Conservation (phyloP, 2,329 filamentous ascomycete species). For the Teratosphaeria gauchensis region DNA sequence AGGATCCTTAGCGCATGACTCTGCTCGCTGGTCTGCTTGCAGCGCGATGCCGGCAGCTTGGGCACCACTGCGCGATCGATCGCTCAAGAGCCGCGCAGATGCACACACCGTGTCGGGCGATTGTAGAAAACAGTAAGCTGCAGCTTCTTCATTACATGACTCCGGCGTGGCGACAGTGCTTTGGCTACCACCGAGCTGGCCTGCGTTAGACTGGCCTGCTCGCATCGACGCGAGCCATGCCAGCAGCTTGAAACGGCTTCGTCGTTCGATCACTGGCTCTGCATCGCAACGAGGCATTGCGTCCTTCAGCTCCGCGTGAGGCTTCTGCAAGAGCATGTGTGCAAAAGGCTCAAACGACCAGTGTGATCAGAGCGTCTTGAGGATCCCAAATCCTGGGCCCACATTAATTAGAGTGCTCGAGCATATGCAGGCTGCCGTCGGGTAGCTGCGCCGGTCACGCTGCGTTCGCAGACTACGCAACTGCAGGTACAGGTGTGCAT, state of each 20-base stretch:
- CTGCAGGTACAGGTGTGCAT: neutral
- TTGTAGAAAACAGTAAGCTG: neutral
- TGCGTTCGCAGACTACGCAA: constrained; percentile 23
- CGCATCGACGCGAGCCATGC: neutral
- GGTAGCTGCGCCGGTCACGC: constrained; percentile 16
- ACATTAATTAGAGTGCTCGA: constrained; percentile 9
- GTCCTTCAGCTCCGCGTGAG: neutral
- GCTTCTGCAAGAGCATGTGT: neutral
- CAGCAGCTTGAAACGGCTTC: neutral
- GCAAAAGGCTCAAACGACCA: constrained; percentile 10
- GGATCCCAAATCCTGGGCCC: constrained; percentile 9
- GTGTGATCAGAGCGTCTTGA: constrained; percentile 6
- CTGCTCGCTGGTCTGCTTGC: neutral
- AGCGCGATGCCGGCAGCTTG: neutral
- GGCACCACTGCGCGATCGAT: neutral
- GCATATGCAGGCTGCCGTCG: constrained; percentile 21
- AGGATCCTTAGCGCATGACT: neutral
- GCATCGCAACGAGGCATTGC: neutral
- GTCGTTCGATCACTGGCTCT: neutral
- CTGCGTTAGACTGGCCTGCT: neutral
- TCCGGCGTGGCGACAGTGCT: neutral
- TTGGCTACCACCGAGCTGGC: neutral
- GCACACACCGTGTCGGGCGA: neutral
- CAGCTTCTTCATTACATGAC: neutral
- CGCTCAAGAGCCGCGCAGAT: neutral